Percentiles rank a stretch among this genome's conserved stretches.
Evolutionary conservation across 148 eudicot species (phyloP).

Genomic region (Rheum nobile): DNA sequence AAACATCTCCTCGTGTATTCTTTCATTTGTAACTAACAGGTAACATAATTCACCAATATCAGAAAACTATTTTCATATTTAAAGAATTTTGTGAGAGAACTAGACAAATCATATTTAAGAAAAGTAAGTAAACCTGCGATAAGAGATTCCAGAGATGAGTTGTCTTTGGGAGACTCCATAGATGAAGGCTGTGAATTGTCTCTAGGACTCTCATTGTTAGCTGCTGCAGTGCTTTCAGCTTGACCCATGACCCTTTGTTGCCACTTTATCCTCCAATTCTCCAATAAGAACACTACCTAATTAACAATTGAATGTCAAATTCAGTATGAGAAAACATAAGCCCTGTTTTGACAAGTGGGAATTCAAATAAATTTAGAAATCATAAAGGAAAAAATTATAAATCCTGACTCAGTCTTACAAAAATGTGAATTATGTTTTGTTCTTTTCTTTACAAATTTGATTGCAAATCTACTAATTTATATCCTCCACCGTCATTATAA

Average conservation of each 20-base stretch:
- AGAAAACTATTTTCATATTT: neutral
- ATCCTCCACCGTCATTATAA: neutral
- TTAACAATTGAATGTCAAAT: neutral
- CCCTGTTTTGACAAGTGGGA: neutral
- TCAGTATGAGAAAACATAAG: neutral
- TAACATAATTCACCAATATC: neutral
- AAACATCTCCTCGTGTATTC: neutral
- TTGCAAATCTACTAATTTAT: neutral
- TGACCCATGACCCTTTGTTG: conserved; percentile 39
- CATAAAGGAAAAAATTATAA: neutral
- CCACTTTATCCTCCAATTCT: neutral
- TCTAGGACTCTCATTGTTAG: conserved; percentile 15
- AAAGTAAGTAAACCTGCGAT: conserved; percentile 25
- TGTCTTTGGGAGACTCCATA: conserved; percentile 27
- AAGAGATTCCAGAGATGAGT: conserved; percentile 39
- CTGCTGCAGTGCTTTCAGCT: conserved; percentile 34
- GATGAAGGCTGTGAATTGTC: conserved; percentile 23
- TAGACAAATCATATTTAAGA: neutral
- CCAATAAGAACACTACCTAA: neutral
- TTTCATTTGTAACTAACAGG: neutral
- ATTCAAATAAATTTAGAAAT: neutral
- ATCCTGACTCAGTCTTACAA: neutral
- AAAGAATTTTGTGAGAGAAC: neutral
- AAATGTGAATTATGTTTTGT: neutral
- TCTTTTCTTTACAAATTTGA: neutral